A percentile compares a stretch with the other conserved stretches of the same genome.
phyloP scores from a whole-genome alignment of 1,284 basidiomycete genomes.

The Entoloma clypeatum region DNA sequence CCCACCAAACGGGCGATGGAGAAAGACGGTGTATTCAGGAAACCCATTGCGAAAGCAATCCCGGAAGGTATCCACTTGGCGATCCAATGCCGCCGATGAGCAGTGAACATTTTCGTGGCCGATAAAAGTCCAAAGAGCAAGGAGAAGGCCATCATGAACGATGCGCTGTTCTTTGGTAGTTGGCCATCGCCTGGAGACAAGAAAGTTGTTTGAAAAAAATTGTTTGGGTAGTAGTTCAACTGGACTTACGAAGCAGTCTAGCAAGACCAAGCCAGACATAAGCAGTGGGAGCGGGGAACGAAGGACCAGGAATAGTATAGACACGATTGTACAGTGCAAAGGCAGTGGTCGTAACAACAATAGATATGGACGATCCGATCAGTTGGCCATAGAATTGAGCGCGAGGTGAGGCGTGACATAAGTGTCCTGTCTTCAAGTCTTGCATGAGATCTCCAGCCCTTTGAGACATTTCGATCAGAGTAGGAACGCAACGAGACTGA shows the following conservation, averaged over 20 bases:
- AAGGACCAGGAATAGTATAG: conserved; percentile 84
- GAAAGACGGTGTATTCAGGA: conserved; percentile 95
- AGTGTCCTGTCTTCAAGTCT: conserved; percentile 93
- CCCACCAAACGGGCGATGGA: conserved; percentile 89
- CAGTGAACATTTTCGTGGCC: conserved; percentile 61
- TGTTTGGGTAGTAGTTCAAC: background rate
- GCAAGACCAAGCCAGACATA: conserved; percentile 92
- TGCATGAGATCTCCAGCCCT: conserved; percentile 98
- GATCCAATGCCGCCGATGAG: conserved; percentile 42
- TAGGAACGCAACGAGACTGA: background rate
- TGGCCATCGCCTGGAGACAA: conserved; percentile 72
- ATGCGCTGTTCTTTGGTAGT: conserved; percentile 73
- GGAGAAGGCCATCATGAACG: conserved; percentile 82
- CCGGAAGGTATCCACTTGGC: conserved; percentile 85
- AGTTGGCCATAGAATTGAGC: conserved; percentile 88
- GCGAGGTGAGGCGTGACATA: conserved; percentile 82
- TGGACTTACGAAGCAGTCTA: conserved; percentile 71
- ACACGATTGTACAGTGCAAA: conserved; percentile 86
- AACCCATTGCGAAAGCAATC: conserved; percentile 85
- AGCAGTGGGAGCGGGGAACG: conserved; percentile 92
- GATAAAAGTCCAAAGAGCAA: conserved; percentile 67
- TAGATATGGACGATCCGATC: conserved; percentile 83
- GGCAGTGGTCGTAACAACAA: conserved; percentile 84
- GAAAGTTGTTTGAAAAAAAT: conserved; percentile 13
- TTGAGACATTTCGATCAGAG: conserved; percentile 7